Evolutionary conservation across 2,329 filamentous ascomycete genomes (phyloP), one percentile per base, ranked within the genome.

Genomic region (Blumeriella jaapii): DNA sequence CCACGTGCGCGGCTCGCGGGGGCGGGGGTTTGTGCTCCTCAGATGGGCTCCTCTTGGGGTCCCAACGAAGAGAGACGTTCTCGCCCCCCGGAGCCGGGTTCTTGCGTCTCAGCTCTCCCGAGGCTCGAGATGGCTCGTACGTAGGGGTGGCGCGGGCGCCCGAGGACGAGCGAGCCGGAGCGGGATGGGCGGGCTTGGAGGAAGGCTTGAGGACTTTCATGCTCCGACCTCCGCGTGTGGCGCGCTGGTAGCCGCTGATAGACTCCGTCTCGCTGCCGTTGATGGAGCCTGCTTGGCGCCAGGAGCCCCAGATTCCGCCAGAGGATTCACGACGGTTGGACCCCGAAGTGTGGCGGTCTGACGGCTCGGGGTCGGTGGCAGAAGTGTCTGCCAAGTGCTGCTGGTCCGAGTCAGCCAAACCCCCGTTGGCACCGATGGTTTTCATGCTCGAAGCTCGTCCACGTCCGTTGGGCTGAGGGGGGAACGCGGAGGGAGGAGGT

Each of bases 131-230:
- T 4, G 67, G 61, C 43, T 78, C 74, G 38, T 73, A 71, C 2
- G 68, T 56, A 2, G 65, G 50, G 1, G 68, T 68, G 0, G 67
- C 66, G 39, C 64, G 64, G 1, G 62, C 60, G 8, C 68, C 67
- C 2, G 62, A 61, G 0, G 50, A 42, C 4, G 53, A 48, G 9
- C 51, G 50, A 14, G 67, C 64, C 1, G 64, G 62, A 40, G 62
- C 67, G 2, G 61, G 59, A 1, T 78, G 70, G 16, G 62, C 61
- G 14, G 77, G 67, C 55, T 85, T 91, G 37, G 69, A 29, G 37
- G 69, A 29, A 1, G 89, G 78, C 52, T 86, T 85, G 34, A 96
- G 65, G 2, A 95, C 80, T 63, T 94, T 96, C 81, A 96, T 96
- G 32, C 76, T 78, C 31, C 81, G 73, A 12, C 63, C 60, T 30